Evolutionary conservation across 2,329 filamentous ascomycete genomes (phyloP).

Genomic region (Fusarium sp.): DNA sequence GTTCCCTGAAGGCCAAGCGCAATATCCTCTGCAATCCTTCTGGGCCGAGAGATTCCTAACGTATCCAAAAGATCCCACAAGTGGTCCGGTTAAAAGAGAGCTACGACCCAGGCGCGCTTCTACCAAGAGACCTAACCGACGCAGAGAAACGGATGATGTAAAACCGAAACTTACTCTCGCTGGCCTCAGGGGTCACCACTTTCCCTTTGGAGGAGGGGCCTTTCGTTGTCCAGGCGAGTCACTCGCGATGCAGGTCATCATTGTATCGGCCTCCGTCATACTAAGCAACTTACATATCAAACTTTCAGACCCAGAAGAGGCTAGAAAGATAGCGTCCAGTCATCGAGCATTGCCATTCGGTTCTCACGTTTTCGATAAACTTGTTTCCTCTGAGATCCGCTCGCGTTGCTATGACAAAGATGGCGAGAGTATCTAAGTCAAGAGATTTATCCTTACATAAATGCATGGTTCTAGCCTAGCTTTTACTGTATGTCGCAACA

Average conservation of each 20-base stretch:
- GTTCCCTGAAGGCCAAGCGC: neutral
- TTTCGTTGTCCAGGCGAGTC: neutral
- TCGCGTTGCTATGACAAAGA: neutral
- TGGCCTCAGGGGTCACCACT: neutral
- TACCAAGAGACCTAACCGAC: neutral
- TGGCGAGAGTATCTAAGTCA: neutral
- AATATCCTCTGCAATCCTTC: neutral
- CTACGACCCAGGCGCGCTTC: neutral
- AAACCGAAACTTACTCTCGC: neutral
- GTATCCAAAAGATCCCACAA: slow-evolving; percentile 1
- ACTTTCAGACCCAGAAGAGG: neutral
- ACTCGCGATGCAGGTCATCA: neutral
- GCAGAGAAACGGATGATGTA: no score
- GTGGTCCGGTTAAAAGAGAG: neutral
- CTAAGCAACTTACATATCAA: neutral
- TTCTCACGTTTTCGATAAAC: neutral
- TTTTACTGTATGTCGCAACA: no score
- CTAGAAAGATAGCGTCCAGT: neutral
- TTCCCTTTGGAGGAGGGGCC: neutral
- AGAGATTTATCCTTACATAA: no score
- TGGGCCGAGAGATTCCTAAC: neutral
- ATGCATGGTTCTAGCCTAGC: no score
- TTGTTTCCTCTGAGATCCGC: neutral
- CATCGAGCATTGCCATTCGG: neutral
- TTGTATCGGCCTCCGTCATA: neutral